Base-by-base conservation (phyloP, 2,329 filamentous ascomycete species). In the Trichoderma sp. region DNA sequence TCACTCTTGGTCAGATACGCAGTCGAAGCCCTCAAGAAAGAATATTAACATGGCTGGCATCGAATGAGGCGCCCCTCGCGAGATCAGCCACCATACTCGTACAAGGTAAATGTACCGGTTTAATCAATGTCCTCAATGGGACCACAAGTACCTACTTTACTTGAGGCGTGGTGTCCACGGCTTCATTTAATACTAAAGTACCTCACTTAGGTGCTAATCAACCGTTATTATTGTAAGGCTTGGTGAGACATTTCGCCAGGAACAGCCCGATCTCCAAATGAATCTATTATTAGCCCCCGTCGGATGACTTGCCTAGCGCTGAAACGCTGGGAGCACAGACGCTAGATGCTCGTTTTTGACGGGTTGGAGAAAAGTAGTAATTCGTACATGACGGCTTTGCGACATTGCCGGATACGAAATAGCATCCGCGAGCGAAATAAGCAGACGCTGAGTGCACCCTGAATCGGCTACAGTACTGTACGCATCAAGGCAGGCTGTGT, bases 321-420 rank as follows among this genome's bases (percentile, higher is more conserved):
- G 71, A 73, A 73, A 73, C 71, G 71, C 60, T 65, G 71, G 71
- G 60, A 73, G 71, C 71, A 73, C 71, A 73, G 71, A 73, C 71
- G 60, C 59, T 73, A 56, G 69, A 53, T 27, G 38, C 31, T 65
- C 38, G n/a, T 29, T 73, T 21, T 38, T 56, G 38, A n/a, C 64
- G 60, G 41, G 41, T 53, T 53, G 50, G 38, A 18, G 35, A 38
- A 29, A 35, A 38, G 16, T 27, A 56, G 41, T 45, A 45, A 45
- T 21, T 56, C 50, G 11, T 31, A n/a, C 53, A 45, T 45, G 33
- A 53, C 21, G 67, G 67, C 31, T 60, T 29, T 41, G 59, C 21
- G 67, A 60, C 31, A n/a, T 41, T 27, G 18, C 11, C 18, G 62
- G 12, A 68, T 68, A 62, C 56, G 35, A 71, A 71, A 50, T 31